Conservation (phyloP, 805 yeast genomes). For the Wickerhamomyces hampshirensis region DNA sequence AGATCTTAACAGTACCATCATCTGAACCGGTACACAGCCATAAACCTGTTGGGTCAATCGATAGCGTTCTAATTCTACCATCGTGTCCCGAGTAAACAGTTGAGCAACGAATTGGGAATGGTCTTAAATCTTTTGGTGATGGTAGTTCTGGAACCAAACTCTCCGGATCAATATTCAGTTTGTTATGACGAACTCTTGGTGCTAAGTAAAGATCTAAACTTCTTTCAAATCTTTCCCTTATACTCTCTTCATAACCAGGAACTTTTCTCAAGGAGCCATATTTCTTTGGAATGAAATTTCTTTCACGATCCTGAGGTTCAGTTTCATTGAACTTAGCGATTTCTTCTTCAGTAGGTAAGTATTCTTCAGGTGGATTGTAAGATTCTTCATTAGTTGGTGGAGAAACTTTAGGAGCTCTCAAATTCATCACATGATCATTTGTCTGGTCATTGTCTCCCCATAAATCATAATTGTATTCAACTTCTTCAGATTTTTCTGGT, state of each 20-base stretch:
- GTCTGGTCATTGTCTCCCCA: constrained; percentile 73
- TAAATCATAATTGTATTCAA: constrained; percentile 62
- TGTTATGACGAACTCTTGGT: constrained; percentile 89
- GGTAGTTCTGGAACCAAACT: constrained; percentile 94
- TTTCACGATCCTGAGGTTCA: constrained; percentile 75
- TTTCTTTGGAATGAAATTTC: constrained; percentile 77
- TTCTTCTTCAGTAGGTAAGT: constrained; percentile 77
- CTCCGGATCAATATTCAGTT: constrained; percentile 92
- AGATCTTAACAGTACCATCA: constrained; percentile 91
- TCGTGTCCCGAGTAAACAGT: constrained; percentile 80
- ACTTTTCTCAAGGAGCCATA: constrained; percentile 80
- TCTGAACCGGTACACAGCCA: constrained; percentile 98
- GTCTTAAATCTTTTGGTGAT: constrained; percentile 92
- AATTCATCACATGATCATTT: constrained; percentile 79
- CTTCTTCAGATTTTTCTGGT: constrained; percentile 45
- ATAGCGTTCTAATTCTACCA: constrained; percentile 75
- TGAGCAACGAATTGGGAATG: constrained; percentile 91
- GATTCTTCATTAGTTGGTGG: constrained; percentile 97
- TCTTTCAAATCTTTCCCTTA: constrained; percentile 91
- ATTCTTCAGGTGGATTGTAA: constrained; percentile 97
- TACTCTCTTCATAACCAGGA: constrained; percentile 83
- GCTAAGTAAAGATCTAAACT: constrained; percentile 91
- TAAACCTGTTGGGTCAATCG: constrained; percentile 83
- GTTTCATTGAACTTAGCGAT: constrained; percentile 59
- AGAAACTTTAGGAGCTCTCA: constrained; percentile 91